phyloP scores from a whole-genome alignment of 306 rosid species.

The Castanea sativa region DNA sequence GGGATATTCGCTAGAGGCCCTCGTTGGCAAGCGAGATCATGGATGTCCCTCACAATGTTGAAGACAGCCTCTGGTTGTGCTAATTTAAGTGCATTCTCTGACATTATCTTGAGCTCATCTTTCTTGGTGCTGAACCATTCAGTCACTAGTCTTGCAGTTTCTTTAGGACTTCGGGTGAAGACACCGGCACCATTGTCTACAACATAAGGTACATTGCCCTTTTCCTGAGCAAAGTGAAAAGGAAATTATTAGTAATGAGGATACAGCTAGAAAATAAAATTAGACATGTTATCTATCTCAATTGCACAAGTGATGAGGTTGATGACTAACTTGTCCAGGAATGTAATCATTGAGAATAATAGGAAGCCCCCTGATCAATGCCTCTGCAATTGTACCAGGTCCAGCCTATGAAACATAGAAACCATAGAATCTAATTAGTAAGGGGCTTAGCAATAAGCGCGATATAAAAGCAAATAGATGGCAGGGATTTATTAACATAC shows the following conservation, averaged over 20 bases:
- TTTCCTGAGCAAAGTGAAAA: conserved; percentile 53
- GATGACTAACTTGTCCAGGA: conserved; percentile 80
- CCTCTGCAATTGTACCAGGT: conserved; percentile 98
- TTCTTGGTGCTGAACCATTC: conserved; percentile 88
- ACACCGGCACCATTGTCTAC: conserved; percentile 96
- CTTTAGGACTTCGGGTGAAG: conserved; percentile 85
- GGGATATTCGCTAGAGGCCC: conserved; percentile 67
- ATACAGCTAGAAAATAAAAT: neutral
- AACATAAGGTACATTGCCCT: conserved; percentile 94
- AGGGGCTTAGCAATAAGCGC: neutral
- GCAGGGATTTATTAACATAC: conserved; percentile 37
- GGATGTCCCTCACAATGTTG: conserved; percentile 82
- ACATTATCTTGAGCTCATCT: conserved; percentile 64
- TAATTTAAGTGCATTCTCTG: conserved; percentile 77
- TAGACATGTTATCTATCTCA: neutral
- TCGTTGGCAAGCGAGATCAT: conserved; percentile 72
- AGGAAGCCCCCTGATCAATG: conserved; percentile 96
- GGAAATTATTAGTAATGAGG: conserved; percentile 1
- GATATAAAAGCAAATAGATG: neutral
- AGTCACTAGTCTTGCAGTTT: conserved; percentile 70
- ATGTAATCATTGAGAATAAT: conserved; percentile 93
- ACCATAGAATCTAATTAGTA: conserved; percentile 13
- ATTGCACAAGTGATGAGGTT: neutral
- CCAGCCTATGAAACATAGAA: conserved; percentile 66
- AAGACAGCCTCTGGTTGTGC: conserved; percentile 98